Evolutionary conservation across 352 stramenopile species (phyloP), one percentile per base, ranked within the genome.

Genomic region (Phytophthora citricola): DNA sequence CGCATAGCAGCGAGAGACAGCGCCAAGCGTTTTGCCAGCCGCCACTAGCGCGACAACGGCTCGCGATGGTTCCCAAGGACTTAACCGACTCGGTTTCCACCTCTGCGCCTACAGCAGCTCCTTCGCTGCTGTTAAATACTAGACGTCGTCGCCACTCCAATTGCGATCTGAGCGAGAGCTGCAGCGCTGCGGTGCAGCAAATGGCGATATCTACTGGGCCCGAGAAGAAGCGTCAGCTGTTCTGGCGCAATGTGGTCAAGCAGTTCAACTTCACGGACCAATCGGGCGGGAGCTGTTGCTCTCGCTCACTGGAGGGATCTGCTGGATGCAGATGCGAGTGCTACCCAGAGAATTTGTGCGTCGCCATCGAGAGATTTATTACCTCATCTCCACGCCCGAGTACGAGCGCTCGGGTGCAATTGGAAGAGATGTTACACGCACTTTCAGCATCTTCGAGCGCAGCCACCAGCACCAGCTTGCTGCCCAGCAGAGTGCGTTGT

Each of bases 401-500:
- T 92, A 95, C 58, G 71, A 86, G 58, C 81, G 83, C 29, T 94
- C 87, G 6, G 78, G 76, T 0, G 74, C 75, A 34, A 94, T 95
- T 56, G 73, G 84, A 67, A 86, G 88, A 20, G 88, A 95, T 61
- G 87, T 95, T 14, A 91, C 86, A 22, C 86, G 88, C 38, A 95
- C 88, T 9, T 95, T 94, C 61, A 92, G 87, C 48, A 92, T 95
- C 59, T 95, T 95, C 50, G 86, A 93, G 54, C 75, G 74, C 20
- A 85, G 73, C 17, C 41, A 75, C 3, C 66, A 85, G 2, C 57
- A 80, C 20, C 73, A 85, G 44, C 66, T 91, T 9, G 57, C 57
- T 20, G 58, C 75, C 15, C 80, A 91, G 43, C 83, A 95, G 41
- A 83, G 73, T 24, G 77, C 84, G 17, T 51, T 95, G 0, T 91